Conservation (phyloP, 2,329 filamentous ascomycete species). For the Paraphaeosphaeria minitans region DNA sequence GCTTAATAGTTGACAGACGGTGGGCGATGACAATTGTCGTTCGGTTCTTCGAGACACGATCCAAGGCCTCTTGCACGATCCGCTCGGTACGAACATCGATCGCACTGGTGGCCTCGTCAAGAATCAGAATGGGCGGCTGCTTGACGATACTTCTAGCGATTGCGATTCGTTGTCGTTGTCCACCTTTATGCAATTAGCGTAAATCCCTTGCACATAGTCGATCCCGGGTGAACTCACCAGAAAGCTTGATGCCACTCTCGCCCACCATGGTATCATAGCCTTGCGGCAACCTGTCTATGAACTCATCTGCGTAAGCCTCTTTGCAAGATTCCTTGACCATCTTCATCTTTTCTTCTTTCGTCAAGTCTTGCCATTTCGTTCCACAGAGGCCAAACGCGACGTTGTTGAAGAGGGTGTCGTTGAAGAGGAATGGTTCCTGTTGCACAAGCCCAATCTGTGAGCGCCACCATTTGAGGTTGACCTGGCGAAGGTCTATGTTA, state of each 20-base stretch:
- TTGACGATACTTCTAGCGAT: constrained; percentile 75
- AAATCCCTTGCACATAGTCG: neutral
- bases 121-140: constrained; percentile 67
- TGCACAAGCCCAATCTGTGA: constrained; percentile 52
- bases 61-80: constrained; percentile 62
- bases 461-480: constrained; percentile 53
- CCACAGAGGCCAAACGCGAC: constrained; percentile 47
- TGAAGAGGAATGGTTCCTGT: constrained; percentile 50
- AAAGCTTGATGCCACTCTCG: constrained; percentile 77
- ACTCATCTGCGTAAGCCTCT: constrained; percentile 47
- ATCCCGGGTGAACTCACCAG: constrained; percentile 52
- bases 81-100: constrained; percentile 62
- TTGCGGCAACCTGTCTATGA: constrained; percentile 50
- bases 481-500: constrained; percentile 29
- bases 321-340: constrained; percentile 54
- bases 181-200: constrained; percentile 40
- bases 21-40: constrained; percentile 82
- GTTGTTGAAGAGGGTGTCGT: constrained; percentile 48
- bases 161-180: constrained; percentile 81
- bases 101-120: constrained; percentile 79
- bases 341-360: constrained; percentile 61
- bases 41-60: constrained; percentile 64
- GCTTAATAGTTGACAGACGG: constrained; percentile 73
- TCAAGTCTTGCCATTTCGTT: constrained; percentile 56
- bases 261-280: constrained; percentile 77